These are phyloP conservation scores for Pichia terricola DNA, from an alignment of 1,139 yeast species.

Conservation along the genomic window DNA sequence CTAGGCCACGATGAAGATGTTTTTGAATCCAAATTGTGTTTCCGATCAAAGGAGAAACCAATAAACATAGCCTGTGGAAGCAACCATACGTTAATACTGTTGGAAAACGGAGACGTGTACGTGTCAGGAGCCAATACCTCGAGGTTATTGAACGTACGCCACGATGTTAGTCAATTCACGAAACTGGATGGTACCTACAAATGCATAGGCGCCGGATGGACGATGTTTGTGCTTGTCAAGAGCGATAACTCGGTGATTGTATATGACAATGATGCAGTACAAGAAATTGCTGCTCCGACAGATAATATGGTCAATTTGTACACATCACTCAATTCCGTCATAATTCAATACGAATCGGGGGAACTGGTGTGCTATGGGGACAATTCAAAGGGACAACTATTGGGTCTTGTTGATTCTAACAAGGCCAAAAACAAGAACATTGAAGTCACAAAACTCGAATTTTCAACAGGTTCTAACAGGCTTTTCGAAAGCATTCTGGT, in stretches of 20 bases:
- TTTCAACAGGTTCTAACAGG: slow-evolving; percentile 19
- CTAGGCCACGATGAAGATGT: slow-evolving; percentile 47
- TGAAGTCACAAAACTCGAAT: too few relatives aligned
- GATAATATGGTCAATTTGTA: background rate
- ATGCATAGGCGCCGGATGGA: slow-evolving; percentile 6
- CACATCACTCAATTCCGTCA: slow-evolving; percentile 50
- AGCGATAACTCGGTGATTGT: background rate
- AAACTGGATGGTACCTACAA: background rate
- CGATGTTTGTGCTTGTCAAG: background rate
- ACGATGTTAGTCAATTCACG: background rate
- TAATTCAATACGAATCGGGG: slow-evolving; percentile 30
- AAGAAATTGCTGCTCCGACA: background rate
- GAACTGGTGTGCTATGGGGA: slow-evolving; percentile 65
- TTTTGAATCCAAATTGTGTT: slow-evolving; percentile 16
- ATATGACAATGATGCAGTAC: background rate
- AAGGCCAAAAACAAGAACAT: too few relatives aligned
- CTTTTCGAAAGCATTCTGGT: slow-evolving; percentile 10
- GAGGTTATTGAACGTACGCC: background rate
- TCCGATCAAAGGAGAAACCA: slow-evolving; percentile 24
- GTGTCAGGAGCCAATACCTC: slow-evolving; percentile 38
- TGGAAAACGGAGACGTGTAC: slow-evolving; percentile 42
- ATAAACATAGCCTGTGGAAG: slow-evolving; percentile 65
- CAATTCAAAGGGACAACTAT: slow-evolving; percentile 67
- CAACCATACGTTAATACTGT: slow-evolving; percentile 64
- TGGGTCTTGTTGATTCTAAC: slow-evolving; percentile 5